Evolutionary conservation across 163 green algal species (phyloP).

Genomic region (Scenedesmus sp.): DNA sequence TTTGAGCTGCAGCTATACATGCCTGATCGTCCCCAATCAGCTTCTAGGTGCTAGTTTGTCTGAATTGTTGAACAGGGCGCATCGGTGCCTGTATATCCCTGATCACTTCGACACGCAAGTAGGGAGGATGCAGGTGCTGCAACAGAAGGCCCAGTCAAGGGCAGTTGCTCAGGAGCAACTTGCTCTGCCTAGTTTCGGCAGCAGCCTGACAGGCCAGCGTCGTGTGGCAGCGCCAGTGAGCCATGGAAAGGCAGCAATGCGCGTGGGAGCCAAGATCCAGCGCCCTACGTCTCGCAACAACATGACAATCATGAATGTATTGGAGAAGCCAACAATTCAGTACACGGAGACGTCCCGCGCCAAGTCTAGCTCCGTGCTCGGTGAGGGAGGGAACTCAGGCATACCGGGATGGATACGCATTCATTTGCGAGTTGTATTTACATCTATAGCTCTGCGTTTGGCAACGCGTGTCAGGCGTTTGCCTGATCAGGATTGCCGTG

Average conservation of each 20-base stretch:
- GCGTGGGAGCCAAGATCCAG: constrained; percentile 9
- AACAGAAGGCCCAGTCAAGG: background rate
- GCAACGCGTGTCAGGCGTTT: background rate
- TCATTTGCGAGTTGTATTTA: background rate
- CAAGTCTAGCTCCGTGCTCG: constrained; percentile 64
- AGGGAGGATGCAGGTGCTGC: constrained; percentile 5
- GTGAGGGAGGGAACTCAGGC: constrained; percentile 49
- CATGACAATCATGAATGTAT: constrained; percentile 55
- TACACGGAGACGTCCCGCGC: constrained; percentile 64
- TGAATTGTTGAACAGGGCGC: background rate
- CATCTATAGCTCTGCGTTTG: too few relatives aligned
- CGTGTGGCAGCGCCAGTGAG: constrained; percentile 3
- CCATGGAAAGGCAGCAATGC: constrained; percentile 15
- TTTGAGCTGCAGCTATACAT: too few relatives aligned
- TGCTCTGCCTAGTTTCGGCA: constrained; percentile 2
- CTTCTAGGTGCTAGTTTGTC: background rate
- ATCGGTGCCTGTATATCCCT: background rate
- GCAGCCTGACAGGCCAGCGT: constrained; percentile 9
- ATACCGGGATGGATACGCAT: background rate
- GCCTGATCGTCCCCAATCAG: too few relatives aligned
- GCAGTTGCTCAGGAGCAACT: background rate
- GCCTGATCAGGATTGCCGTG: background rate
- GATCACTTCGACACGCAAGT: constrained; percentile 9
- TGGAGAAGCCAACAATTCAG: constrained; percentile 65
- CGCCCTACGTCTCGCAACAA: constrained; percentile 7